Evolutionary conservation across 2,329 filamentous ascomycete genomes (phyloP), one percentile per base, ranked within the genome.

Genomic region (Balansia obtecta): DNA sequence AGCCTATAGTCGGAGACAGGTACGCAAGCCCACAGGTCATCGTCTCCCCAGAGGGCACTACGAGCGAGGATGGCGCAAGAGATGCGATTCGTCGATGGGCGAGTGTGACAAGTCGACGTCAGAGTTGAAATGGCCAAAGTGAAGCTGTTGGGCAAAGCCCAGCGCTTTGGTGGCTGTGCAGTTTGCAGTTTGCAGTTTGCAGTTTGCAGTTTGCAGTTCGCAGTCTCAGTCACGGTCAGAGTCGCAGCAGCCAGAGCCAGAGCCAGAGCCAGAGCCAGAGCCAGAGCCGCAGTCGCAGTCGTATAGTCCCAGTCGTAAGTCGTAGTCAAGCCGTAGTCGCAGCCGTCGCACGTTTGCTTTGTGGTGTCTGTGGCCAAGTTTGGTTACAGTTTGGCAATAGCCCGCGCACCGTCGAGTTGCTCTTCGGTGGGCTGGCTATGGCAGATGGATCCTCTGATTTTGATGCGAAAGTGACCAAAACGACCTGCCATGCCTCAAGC

Each of bases 1-100:
- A 27, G 27, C 7, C 27, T 37, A n/a, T 33, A 42, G 48, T 43
- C 34, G 49, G 37, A 18, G 40, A 43, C 43, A 41, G 30, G 44
- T 32, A 22, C 34, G 32, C 18, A 32, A 37, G 41, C 38, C 38
- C 50, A 47, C 45, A 37, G 47, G 42, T 50, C 53, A 55, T 55
- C 27, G 48, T 55, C 32, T 46, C 44, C 30, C 50, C 48, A 42
- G 38, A 16, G 45, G 30, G 20, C 32, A 27, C 30, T 32, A 33
- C 18, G 18, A 13, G 22, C 15, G 22, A 45, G 8, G n/a, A 39
- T 33, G 42, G 50, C 45, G 45, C 22, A 38, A 20, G 18, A 2
- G 40, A 20, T 15, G 20, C 9, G 32, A 20, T 10, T 5, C 34
- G 34, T 15, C 7, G 34, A 12, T 37, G 2, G 34, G 15, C 4